Conservation (phyloP, 805 yeast genomes). For the Candida cerambycidarum region DNA sequence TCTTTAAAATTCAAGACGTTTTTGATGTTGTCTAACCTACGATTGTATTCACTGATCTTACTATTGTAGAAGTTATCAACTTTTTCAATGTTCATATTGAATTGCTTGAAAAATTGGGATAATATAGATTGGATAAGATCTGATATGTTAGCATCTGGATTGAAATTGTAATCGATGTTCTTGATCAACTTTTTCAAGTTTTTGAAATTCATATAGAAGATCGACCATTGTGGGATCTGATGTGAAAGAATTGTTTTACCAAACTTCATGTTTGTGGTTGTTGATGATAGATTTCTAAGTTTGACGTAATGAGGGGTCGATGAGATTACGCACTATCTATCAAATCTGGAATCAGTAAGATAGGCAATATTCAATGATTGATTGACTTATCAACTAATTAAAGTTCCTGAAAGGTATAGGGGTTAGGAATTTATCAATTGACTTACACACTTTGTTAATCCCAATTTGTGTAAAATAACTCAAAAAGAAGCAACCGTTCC, state of each 20-base stretch:
- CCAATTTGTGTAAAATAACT: too few species aligned
- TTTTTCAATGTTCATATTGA: constrained; percentile 78
- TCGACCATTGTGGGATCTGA: constrained; percentile 93
- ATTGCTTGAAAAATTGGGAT: constrained; percentile 69
- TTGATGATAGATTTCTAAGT: not conserved
- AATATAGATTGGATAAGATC: constrained; percentile 45
- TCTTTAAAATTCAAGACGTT: constrained; percentile 34
- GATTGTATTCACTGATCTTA: constrained; percentile 70
- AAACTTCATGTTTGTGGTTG: constrained; percentile 58
- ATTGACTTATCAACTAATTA: too few species aligned
- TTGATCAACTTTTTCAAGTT: constrained; percentile 78
- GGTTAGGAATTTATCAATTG: too few species aligned
- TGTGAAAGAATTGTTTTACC: constrained; percentile 77
- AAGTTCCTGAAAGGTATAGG: too few species aligned
- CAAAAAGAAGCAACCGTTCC: too few species aligned
- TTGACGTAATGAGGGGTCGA: not conserved
- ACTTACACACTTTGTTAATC: too few species aligned
- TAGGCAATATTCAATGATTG: too few species aligned
- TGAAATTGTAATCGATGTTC: constrained; percentile 47
- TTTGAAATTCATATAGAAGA: constrained; percentile 82
- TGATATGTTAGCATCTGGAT: constrained; percentile 28
- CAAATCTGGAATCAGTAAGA: too few species aligned
- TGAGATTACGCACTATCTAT: not conserved
- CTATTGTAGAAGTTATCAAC: constrained; percentile 78
- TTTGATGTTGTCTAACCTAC: constrained; percentile 55